These are phyloP conservation scores for Spergularia bocconei DNA, from an alignment of 148 eudicot genomes.

Conservation along the genomic window DNA sequence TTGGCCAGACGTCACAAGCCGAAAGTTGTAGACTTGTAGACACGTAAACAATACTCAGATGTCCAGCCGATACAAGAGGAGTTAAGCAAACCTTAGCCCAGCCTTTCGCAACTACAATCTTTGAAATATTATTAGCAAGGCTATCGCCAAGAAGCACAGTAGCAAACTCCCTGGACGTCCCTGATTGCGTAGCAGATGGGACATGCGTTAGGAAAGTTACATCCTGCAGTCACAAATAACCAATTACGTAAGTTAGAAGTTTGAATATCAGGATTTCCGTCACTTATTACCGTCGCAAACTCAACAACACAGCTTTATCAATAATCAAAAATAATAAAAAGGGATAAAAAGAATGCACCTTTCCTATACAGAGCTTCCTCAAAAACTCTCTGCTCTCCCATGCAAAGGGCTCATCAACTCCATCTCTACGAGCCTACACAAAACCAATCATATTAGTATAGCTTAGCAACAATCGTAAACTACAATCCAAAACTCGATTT, in stretches of 20 bases:
- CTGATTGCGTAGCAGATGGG: constrained; percentile 45
- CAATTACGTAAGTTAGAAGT: neutral
- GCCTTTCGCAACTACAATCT: constrained; percentile 75
- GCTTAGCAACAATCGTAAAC: neutral
- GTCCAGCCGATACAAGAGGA: neutral
- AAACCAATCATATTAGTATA: constrained; percentile 1
- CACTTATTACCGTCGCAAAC: neutral
- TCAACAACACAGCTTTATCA: neutral
- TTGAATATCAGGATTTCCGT: neutral
- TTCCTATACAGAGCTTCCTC: constrained; percentile 90
- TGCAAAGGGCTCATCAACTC: constrained; percentile 91
- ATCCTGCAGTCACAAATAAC: constrained; percentile 44
- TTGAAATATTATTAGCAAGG: constrained; percentile 46
- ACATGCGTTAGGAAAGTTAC: constrained; percentile 78
- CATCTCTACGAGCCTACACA: constrained; percentile 80
- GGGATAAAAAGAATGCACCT: constrained; percentile 41
- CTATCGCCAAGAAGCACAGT: constrained; percentile 59
- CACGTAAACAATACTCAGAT: neutral
- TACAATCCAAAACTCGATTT: neutral
- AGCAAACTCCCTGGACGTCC: constrained; percentile 65
- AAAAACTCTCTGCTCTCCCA: constrained; percentile 95
- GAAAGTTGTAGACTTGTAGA: neutral
- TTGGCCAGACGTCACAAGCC: neutral
- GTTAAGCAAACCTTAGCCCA: constrained; percentile 81
- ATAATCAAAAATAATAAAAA: neutral